Percentiles rank a stretch among this genome's conserved stretches.
Evolutionary conservation across 352 stramenopile genomes (phyloP).

Genomic region (Pythium angustatum): DNA sequence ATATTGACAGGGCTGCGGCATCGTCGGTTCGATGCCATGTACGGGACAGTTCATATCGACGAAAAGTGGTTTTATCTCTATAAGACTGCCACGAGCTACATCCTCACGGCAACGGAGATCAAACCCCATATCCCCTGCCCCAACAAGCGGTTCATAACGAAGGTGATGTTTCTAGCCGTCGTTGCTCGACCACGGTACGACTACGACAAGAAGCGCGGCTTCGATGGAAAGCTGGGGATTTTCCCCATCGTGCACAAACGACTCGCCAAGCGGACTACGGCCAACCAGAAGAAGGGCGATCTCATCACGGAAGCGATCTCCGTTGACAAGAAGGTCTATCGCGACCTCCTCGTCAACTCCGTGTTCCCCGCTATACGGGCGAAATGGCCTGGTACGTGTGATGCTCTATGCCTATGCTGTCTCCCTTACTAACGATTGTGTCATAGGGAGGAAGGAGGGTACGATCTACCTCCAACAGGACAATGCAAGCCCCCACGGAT

Average conservation of each 20-base stretch:
- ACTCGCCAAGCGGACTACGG: constrained; percentile 1
- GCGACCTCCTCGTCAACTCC: not conserved
- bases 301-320: not conserved
- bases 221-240: constrained; percentile 19
- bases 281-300: constrained; percentile 4
- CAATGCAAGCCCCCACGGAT: constrained; percentile 12
- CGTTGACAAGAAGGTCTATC: constrained; percentile 17
- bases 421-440: not conserved
- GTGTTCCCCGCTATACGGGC: constrained; percentile 14
- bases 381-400: constrained; percentile 9
- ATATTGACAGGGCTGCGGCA: not conserved
- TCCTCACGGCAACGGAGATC: constrained; percentile 8
- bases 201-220: not conserved
- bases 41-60: constrained; percentile 26
- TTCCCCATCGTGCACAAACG: constrained; percentile 8
- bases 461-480: constrained; percentile 18
- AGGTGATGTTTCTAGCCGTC: constrained; percentile 32
- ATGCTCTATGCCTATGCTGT: not conserved
- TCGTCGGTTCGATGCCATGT: constrained; percentile 20
- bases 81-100: constrained; percentile 9
- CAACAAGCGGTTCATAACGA: constrained; percentile 32
- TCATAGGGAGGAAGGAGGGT: not conserved
- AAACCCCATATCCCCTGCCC: not conserved
- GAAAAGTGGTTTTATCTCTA: constrained; percentile 37
- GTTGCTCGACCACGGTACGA: constrained; percentile 19